phyloP scores from a whole-genome alignment of 2,329 filamentous ascomycete genomes.

The Lasiodiplodia sp. region DNA sequence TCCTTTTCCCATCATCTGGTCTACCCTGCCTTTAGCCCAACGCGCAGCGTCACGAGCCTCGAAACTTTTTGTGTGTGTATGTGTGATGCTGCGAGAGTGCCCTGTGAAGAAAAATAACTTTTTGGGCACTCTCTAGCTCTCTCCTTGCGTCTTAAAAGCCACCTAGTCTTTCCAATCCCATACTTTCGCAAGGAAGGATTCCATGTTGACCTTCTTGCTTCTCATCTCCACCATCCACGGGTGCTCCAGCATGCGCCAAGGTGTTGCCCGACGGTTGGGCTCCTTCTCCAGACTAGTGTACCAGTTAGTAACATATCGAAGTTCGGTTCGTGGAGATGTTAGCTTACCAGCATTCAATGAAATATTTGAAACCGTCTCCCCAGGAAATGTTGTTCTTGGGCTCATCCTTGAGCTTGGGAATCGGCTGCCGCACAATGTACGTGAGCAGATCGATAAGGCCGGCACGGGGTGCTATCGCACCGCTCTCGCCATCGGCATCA shows the following conservation, averaged over 20 bases:
- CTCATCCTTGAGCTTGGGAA: constrained; percentile 95
- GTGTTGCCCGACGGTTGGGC: constrained; percentile 82
- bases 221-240: constrained; percentile 99
- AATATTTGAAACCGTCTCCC: constrained; percentile 98
- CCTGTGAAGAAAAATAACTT: neutral
- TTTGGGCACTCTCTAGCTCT: neutral
- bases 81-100: neutral
- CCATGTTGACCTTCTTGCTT: constrained; percentile 96
- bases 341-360: constrained; percentile 97
- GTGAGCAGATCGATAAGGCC: constrained; percentile 94
- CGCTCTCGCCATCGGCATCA: constrained; percentile 61
- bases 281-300: constrained; percentile 88
- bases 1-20: neutral
- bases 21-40: constrained; percentile 18
- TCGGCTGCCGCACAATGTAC: constrained; percentile 95
- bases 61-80: neutral
- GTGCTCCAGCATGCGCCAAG: constrained; percentile 99
- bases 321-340: neutral
- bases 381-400: constrained; percentile 87
- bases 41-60: constrained; percentile 24
- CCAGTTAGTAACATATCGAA: neutral
- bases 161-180: constrained; percentile 86
- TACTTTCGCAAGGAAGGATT: constrained; percentile 88
- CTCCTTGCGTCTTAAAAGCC: constrained; percentile 40
- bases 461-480: constrained; percentile 91